A percentile compares a stretch with the other conserved stretches of the same genome.
Conservation (phyloP, 2,329 filamentous ascomycete species). For the Neurospora sp. region DNA sequence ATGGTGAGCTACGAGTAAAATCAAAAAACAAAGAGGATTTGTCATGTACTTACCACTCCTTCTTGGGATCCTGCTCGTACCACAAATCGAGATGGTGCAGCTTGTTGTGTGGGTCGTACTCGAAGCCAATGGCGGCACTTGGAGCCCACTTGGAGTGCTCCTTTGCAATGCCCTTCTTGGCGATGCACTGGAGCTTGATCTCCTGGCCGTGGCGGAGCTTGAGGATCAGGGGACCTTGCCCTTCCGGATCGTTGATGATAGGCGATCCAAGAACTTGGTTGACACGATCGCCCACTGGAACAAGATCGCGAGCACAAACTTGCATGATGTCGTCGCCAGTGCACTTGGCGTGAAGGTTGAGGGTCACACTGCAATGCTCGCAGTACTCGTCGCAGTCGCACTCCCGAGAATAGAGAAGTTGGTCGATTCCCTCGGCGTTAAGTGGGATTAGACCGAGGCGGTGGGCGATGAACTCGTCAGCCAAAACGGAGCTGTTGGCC, state of each 20-base stretch:
- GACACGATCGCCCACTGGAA: slow-evolving; percentile 57
- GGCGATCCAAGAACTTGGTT: slow-evolving; percentile 71
- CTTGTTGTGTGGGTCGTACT: slow-evolving; percentile 98
- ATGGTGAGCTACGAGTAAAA: slow-evolving; percentile 15
- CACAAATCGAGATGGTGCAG: slow-evolving; percentile 85
- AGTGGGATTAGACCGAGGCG: slow-evolving; percentile 85
- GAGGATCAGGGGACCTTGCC: slow-evolving; percentile 73
- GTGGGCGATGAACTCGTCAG: slow-evolving; percentile 92
- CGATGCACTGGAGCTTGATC: slow-evolving; percentile 80
- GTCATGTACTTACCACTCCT: slow-evolving; percentile 63
- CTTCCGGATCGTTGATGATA: slow-evolving; percentile 73
- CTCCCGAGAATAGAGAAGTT: slow-evolving; percentile 79
- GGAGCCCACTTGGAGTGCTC: slow-evolving; percentile 98
- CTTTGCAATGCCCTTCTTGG: slow-evolving; percentile 97
- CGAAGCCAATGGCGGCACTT: slow-evolving; percentile 84
- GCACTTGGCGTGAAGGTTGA: slow-evolving; percentile 78
- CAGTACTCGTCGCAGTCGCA: slow-evolving; percentile 96
- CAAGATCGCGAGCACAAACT: slow-evolving; percentile 83
- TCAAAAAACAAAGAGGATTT: neutral
- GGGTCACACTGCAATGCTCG: slow-evolving; percentile 77
- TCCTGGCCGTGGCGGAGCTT: slow-evolving; percentile 88
- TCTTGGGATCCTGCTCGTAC: slow-evolving; percentile 76
- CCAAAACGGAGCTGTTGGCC: slow-evolving; percentile 87
- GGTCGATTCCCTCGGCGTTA: slow-evolving; percentile 71
- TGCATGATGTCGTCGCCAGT: slow-evolving; percentile 82